A percentile compares a stretch with the other conserved stretches of the same genome.
phyloP scores from a whole-genome alignment of 345 rosid species.

The Mallotus nudiflorus region DNA sequence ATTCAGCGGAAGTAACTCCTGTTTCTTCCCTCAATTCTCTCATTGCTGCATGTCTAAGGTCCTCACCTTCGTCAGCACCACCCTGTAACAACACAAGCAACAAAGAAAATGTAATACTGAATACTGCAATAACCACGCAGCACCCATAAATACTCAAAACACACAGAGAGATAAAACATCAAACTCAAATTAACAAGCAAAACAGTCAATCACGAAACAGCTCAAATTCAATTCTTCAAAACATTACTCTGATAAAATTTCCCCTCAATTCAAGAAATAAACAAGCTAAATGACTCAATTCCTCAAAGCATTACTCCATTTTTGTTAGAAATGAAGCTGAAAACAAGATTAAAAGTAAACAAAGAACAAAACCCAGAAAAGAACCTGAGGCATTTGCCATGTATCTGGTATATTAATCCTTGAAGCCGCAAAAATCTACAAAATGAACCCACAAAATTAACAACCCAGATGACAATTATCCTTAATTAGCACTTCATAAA shows the following conservation, averaged over 20 bases:
- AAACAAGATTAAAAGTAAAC: neutral
- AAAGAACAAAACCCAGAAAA: neutral
- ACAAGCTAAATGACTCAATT: too few species aligned
- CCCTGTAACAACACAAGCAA: slow-evolving; percentile 45
- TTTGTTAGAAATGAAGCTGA: too few species aligned
- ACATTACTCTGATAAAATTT: neutral
- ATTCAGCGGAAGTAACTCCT: slow-evolving; percentile 81
- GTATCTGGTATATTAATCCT: slow-evolving; percentile 24
- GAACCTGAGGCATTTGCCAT: slow-evolving; percentile 40
- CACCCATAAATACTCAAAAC: too few species aligned
- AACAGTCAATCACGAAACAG: neutral
- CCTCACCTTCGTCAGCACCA: slow-evolving; percentile 85
- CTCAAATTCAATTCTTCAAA: neutral
- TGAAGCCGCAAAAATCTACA: slow-evolving; percentile 26
- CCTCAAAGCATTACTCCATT: too few species aligned
- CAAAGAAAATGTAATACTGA: too few species aligned
- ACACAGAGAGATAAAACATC: too few species aligned
- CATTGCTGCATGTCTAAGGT: slow-evolving; percentile 75
- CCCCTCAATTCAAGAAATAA: neutral
- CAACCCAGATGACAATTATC: neutral
- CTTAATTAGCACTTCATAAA: neutral
- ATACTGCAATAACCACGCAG: neutral
- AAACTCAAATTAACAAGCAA: neutral
- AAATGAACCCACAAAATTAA: slow-evolving; percentile 1
- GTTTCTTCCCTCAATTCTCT: slow-evolving; percentile 97